Evolutionary conservation across 2,329 filamentous ascomycete species (phyloP), one percentile per base, ranked within the genome.

Genomic region (Hymenoscyphus repandus): DNA sequence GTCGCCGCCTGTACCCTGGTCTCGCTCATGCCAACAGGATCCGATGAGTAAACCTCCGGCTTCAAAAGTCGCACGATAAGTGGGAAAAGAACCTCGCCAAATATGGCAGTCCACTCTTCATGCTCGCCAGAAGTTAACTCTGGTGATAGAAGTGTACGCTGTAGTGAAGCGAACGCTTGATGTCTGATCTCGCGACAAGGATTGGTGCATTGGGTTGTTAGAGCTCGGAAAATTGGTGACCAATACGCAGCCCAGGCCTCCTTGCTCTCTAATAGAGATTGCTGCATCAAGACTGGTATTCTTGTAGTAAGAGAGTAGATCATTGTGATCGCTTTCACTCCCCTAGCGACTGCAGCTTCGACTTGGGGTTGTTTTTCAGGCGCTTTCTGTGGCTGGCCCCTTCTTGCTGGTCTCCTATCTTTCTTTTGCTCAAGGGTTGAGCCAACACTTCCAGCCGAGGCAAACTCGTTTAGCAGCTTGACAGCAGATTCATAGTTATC

Each of bases 241-340:
- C 93, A 99, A 68, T 99, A 99, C 7, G 93, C 90, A 45, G 90
- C 90, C 93, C 93, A 99, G 12, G 93, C 93, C 76, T 96, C 88
- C 52, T 78, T 88, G 53, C 80, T 85, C 65, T 96, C 93, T 2
- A 97, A 81, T 62, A 96, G 92, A 18, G 91, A 96, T 65, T 96
- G 89, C 64, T 90, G 81, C 74, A 99, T 96, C 33, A 97, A 79
- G 47, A 85, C 78, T 1, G 92, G 90, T 20, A 95, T 90, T 37
- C 90, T 83, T 47, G 77, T 76, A 1, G 90, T 95, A 70, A 97
- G 80, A 55, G 84, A 82, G 62, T 91, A 90, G 46, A 97, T 85
- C 50, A 92, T 82, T 27, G 80, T 80, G 58, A 97, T 82, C 5
- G 92, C 88, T 64, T 88, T 88, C 49, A 87, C 82, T 34, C 89